phyloP scores from a whole-genome alignment of 345 rosid genomes.

The Aurinia saxatilis region DNA sequence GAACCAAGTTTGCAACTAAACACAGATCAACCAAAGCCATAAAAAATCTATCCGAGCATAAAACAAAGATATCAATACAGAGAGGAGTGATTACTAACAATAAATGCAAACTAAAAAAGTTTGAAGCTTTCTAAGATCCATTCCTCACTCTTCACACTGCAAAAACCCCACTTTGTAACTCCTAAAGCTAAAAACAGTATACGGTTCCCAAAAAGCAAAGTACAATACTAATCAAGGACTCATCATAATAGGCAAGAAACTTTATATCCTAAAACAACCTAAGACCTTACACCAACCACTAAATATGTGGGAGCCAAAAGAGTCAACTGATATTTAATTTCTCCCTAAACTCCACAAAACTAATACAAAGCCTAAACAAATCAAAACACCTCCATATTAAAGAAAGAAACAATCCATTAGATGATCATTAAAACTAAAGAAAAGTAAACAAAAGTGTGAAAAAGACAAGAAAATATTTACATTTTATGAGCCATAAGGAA shows the following conservation, averaged over 20 bases:
- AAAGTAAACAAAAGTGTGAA: neutral
- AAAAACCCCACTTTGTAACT: neutral
- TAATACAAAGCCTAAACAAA: neutral
- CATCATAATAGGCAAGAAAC: constrained; percentile 8
- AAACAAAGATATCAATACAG: neutral
- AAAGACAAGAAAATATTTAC: constrained; percentile 37
- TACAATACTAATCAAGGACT: neutral
- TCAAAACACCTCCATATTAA: neutral
- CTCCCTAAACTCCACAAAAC: neutral
- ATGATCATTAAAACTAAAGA: neutral
- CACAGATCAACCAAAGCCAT: neutral
- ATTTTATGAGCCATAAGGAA: constrained; percentile 59
- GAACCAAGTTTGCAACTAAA: neutral
- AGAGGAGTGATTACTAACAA: neutral
- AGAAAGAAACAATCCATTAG: constrained; percentile 6
- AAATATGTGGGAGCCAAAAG: neutral
- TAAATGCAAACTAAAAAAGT: neutral
- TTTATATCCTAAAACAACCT: constrained; percentile 4
- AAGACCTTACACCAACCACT: constrained; percentile 11
- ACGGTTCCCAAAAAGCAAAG: neutral
- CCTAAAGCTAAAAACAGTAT: neutral
- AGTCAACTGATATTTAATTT: neutral
- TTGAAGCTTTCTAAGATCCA: neutral
- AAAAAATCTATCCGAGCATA: no score
- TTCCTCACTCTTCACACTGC: neutral